A percentile compares a stretch with the other conserved stretches of the same genome.
Conservation (phyloP, 352 stramenopile genomes). For the Pythium rishiriense region DNA sequence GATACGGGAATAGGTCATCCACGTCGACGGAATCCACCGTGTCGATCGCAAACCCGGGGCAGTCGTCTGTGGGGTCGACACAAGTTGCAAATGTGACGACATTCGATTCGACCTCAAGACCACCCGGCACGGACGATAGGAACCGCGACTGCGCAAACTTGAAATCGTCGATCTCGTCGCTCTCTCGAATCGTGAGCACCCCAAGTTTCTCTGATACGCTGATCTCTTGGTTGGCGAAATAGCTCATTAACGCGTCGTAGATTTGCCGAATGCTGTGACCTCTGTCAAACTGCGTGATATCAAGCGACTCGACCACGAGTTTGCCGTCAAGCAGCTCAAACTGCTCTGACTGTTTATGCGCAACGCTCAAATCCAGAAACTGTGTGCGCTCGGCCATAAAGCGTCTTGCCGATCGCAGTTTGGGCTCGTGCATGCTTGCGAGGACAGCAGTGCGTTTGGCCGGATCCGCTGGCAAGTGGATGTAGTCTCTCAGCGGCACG, state of each 20-base stretch:
- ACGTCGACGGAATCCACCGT: slow-evolving; percentile 13
- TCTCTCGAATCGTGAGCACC: slow-evolving; percentile 15
- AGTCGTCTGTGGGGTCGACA: not conserved
- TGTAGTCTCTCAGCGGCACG: not conserved
- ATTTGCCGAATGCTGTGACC: slow-evolving; percentile 10
- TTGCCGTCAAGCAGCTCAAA: slow-evolving; percentile 5
- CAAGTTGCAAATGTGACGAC: slow-evolving; percentile 1
- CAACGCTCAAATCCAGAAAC: not conserved
- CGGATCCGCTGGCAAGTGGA: not conserved
- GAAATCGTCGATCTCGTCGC: slow-evolving; percentile 13
- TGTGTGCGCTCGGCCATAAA: slow-evolving; percentile 11
- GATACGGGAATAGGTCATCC: slow-evolving; percentile 22
- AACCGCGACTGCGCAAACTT: not conserved
- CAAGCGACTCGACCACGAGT: not conserved
- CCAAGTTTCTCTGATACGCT: slow-evolving; percentile 23
- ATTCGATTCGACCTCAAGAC: not conserved
- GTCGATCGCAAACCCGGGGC: not conserved
- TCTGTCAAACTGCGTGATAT: slow-evolving; percentile 4
- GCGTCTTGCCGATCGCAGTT: not conserved
- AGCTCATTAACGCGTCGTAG: slow-evolving; percentile 16
- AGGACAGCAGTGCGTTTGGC: not conserved
- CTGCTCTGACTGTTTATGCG: slow-evolving; percentile 1
- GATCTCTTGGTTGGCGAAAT: slow-evolving; percentile 18
- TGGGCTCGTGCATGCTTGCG: not conserved
- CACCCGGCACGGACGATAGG: not conserved